Conservation (phyloP, 352 stramenopile genomes). For the Nothophytophthora sp. region DNA sequence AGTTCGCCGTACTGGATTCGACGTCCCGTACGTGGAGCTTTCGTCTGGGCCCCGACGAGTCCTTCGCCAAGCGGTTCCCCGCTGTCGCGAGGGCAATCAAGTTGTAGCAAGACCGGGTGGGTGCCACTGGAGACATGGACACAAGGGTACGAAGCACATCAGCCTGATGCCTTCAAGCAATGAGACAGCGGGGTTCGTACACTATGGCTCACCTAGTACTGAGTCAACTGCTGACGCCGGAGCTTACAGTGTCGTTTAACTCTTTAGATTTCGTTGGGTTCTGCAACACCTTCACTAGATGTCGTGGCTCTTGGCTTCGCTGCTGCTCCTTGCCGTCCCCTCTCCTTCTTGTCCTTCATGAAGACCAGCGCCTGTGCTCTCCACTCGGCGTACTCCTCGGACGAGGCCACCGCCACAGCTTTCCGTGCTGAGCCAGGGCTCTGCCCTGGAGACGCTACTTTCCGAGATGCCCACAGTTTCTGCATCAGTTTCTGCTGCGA, state of each 20-base stretch:
- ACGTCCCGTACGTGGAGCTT: slow-evolving; percentile 55
- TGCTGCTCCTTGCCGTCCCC: slow-evolving; percentile 2
- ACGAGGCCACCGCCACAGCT: slow-evolving; percentile 8
- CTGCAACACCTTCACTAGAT: neutral
- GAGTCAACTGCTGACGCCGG: slow-evolving; percentile 1
- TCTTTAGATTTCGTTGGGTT: neutral
- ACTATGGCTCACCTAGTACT: too few relatives aligned
- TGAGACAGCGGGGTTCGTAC: too few relatives aligned
- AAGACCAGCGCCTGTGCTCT: slow-evolving; percentile 26
- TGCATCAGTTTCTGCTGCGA: slow-evolving; percentile 22
- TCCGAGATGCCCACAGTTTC: slow-evolving; percentile 16
- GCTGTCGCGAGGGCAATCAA: slow-evolving; percentile 48
- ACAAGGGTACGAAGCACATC: too few relatives aligned
- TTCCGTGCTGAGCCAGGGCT: slow-evolving; percentile 1
- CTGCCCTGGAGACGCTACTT: neutral
- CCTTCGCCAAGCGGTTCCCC: slow-evolving; percentile 53
- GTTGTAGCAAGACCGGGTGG: slow-evolving; percentile 26
- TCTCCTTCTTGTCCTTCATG: slow-evolving; percentile 30
- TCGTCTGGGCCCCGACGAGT: slow-evolving; percentile 46
- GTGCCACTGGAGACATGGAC: too few relatives aligned
- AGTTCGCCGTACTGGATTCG: slow-evolving; percentile 48
- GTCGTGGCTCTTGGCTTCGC: slow-evolving; percentile 5
- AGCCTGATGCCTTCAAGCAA: too few relatives aligned
- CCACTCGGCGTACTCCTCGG: slow-evolving; percentile 35
- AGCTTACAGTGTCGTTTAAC: slow-evolving; percentile 7